phyloP scores from a whole-genome alignment of 768 basidiomycete genomes.

The Termitomyces sp. region DNA sequence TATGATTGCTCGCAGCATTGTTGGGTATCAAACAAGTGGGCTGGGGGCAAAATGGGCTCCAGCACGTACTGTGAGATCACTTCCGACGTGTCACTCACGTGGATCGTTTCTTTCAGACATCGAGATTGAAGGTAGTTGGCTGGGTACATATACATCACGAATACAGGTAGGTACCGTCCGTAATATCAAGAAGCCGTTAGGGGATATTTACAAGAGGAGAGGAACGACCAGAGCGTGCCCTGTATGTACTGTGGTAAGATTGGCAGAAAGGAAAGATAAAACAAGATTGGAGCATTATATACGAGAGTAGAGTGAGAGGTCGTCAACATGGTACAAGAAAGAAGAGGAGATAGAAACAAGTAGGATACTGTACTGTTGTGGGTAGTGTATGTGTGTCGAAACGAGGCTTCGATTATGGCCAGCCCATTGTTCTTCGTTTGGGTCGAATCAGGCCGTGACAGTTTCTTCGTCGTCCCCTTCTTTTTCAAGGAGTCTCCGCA shows the following conservation, averaged over 20 bases:
- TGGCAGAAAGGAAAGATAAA: not conserved
- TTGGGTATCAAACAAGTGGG: not conserved
- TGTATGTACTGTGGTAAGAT: not conserved
- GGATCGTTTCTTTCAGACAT: not conserved
- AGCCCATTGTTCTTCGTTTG: not conserved
- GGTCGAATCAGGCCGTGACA: not conserved
- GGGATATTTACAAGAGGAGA: not conserved
- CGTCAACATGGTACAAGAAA: not conserved
- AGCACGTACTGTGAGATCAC: not conserved
- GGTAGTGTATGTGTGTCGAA: not conserved
- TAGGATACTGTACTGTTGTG: not conserved
- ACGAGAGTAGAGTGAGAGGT: not conserved
- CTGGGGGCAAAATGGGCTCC: not conserved
- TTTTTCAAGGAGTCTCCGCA: constrained; percentile 27
- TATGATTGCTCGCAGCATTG: constrained; percentile 15
- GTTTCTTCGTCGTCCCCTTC: constrained; percentile 20
- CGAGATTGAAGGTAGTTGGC: not conserved
- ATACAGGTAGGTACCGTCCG: constrained; percentile 9
- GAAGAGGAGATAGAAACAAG: not conserved
- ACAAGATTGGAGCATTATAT: constrained; percentile 3
- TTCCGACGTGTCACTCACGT: constrained; percentile 16
- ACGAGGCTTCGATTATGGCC: not conserved
- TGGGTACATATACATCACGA: constrained; percentile 4
- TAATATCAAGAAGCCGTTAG: constrained; percentile 1
- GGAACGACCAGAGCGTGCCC: constrained; percentile 2